Conservation (phyloP, 805 yeast genomes). For the Torulaspora gathmanii region DNA sequence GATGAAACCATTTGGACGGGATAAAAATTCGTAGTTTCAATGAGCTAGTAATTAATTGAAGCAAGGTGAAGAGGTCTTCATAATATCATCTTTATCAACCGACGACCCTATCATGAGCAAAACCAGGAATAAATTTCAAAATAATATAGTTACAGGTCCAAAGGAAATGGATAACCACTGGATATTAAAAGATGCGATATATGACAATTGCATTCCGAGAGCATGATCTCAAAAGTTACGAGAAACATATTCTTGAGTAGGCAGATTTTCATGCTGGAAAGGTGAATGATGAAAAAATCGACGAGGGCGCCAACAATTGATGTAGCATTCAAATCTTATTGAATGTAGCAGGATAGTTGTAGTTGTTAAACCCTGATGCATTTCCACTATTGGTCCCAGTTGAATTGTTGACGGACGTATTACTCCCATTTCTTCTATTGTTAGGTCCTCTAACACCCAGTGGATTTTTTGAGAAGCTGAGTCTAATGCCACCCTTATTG, state of each 20-base stretch:
- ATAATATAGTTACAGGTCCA: conserved; percentile 9
- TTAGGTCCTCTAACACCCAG: conserved; percentile 85
- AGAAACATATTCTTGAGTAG: background rate
- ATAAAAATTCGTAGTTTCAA: background rate
- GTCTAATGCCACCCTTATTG: conserved; percentile 85
- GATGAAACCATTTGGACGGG: background rate
- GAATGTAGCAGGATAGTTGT: conserved; percentile 20
- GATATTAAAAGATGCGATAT: conserved; percentile 11
- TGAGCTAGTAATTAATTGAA: conserved; percentile 1
- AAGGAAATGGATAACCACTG: conserved; percentile 7
- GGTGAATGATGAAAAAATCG: conserved; percentile 1
- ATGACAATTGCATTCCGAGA: conserved; percentile 11
- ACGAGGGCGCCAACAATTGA: background rate
- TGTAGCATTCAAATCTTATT: conserved; percentile 8
- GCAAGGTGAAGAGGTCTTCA: background rate
- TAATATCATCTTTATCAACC: conserved; percentile 1
- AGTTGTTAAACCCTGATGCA: conserved; percentile 12
- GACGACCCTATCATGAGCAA: background rate
- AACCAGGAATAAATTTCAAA: conserved; percentile 1
- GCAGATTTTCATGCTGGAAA: background rate
- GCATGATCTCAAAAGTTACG: background rate
- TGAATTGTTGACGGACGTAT: conserved; percentile 16
- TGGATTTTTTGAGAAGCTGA: conserved; percentile 93
- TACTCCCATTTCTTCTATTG: conserved; percentile 39
- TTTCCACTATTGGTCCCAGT: conserved; percentile 11